Evolutionary conservation across 345 rosid species (phyloP).

Genomic region (Salix brachista): DNA sequence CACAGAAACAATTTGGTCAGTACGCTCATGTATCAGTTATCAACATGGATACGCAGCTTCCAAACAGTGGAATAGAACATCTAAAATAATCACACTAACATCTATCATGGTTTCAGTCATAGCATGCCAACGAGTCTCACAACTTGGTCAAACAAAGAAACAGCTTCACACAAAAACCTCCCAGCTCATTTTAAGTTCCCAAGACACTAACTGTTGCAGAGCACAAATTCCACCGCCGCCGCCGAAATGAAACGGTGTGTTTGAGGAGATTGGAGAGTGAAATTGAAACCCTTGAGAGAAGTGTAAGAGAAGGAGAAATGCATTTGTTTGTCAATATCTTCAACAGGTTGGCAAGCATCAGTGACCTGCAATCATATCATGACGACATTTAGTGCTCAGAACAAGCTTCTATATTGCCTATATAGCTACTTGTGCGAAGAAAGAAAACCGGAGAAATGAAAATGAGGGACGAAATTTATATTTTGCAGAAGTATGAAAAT

Average conservation of each 20-base stretch:
- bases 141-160: no score
- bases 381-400: not conserved
- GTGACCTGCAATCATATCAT: constrained; percentile 40
- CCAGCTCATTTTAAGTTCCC: no score
- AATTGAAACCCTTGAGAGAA: no score
- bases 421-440: no score
- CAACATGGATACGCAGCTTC: constrained; percentile 4
- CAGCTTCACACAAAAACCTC: no score
- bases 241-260: not conserved
- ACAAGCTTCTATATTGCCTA: not conserved
- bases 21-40: not conserved
- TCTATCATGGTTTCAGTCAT: no score
- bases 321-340: constrained; percentile 57
- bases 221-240: no score
- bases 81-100: no score
- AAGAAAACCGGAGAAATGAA: not conserved
- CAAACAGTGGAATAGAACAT: not conserved
- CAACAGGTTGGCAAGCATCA: constrained; percentile 53
- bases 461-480: not conserved
- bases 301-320: not conserved
- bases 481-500: not conserved
- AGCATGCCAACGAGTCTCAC: no score
- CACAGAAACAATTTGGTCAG: not conserved
- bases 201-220: no score
- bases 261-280: no score